Evolutionary conservation across 2,329 filamentous ascomycete species (phyloP).

Genomic region (Aureobasidium namibiae): DNA sequence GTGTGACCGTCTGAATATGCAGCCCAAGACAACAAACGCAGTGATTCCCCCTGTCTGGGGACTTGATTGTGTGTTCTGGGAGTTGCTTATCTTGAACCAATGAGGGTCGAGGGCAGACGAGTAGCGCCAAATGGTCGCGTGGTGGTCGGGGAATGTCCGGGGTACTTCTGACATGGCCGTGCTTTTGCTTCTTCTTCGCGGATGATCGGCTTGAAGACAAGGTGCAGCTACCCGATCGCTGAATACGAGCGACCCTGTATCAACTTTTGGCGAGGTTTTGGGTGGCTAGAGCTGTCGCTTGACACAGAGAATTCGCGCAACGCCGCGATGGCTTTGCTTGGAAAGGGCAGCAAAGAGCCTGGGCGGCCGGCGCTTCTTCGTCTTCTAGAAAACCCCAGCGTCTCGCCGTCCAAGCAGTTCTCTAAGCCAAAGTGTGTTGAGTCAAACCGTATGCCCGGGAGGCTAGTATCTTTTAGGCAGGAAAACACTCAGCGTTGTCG

Average conservation of each 20-base stretch:
- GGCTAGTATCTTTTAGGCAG: neutral
- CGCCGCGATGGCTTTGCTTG: neutral
- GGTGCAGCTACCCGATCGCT: neutral
- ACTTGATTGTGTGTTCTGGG: neutral
- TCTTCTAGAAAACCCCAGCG: constrained; percentile 12
- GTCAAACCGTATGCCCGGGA: neutral
- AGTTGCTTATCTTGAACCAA: constrained; percentile 7
- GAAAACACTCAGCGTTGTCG: neutral
- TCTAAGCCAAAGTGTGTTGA: neutral
- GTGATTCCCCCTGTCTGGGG: neutral
- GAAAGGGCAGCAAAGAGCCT: neutral
- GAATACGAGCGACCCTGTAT: neutral
- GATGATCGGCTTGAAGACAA: constrained; percentile 4
- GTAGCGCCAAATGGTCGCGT: neutral
- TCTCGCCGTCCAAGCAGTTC: neutral
- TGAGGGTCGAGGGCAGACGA: neutral
- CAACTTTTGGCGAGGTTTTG: neutral
- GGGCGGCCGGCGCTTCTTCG: constrained; percentile 9
- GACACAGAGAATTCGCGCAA: neutral
- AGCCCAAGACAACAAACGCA: neutral
- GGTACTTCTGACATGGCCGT: neutral
- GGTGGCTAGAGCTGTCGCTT: neutral
- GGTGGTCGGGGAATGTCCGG: neutral
- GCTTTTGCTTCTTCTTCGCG: constrained; percentile 8
- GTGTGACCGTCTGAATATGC: neutral